Conservation (phyloP, 169 alveolate genomes). For the Perkinsus olseni region DNA sequence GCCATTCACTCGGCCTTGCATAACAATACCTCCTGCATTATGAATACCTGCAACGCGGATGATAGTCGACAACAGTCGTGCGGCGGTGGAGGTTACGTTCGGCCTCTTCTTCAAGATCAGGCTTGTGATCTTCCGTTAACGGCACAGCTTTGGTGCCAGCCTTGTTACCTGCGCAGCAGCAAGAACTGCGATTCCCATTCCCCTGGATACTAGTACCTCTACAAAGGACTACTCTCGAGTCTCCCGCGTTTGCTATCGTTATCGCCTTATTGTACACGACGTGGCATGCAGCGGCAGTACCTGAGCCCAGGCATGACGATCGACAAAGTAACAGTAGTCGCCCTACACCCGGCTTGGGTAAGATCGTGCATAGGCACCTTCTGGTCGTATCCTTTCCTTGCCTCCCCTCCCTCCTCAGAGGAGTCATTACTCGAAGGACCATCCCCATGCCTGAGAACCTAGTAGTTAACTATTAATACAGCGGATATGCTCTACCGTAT, state of each 20-base stretch:
- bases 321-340: not conserved
- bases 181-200: not conserved
- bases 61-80: not conserved
- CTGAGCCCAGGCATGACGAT: not conserved
- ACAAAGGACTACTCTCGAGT: conserved; percentile 84
- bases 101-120: conserved; percentile 78
- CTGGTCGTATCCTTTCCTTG: not conserved
- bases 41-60: conserved; percentile 51
- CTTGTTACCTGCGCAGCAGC: not conserved
- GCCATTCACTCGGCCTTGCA: conserved; percentile 90
- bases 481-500: not conserved
- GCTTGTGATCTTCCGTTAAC: conserved; percentile 90
- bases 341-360: not conserved
- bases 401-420: not conserved
- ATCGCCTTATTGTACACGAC: not conserved
- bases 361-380: not conserved
- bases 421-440: not conserved
- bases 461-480: not conserved
- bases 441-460: not conserved
- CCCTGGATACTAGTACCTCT: conserved; percentile 49
- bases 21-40: conserved; percentile 87
- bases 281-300: not conserved
- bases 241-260: conserved; percentile 91
- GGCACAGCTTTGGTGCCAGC: conserved; percentile 50
- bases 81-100: conserved; percentile 16